Percentiles rank a stretch among this genome's conserved stretches.
Conservation (phyloP, 371 early-diverging fungal genomes). For the Mucor lusitanicus region DNA sequence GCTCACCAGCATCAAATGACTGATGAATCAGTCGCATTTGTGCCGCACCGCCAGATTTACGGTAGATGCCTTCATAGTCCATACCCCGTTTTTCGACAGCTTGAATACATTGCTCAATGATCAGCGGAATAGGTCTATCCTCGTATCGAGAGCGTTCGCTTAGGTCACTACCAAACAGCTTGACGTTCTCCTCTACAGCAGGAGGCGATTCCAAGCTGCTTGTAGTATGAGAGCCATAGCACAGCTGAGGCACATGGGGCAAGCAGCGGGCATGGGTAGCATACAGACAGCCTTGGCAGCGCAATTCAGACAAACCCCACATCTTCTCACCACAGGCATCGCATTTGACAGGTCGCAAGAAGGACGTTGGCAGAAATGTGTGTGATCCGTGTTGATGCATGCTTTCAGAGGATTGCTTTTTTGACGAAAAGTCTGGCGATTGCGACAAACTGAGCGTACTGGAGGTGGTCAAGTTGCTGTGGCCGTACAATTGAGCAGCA, state of each 20-base stretch:
- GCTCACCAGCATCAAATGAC: conserved; percentile 47
- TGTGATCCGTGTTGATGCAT: conserved; percentile 51
- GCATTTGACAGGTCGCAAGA: conserved; percentile 73
- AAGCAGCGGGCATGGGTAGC: conserved; percentile 40
- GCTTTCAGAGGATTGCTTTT: conserved; percentile 24
- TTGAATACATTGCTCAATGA: conserved; percentile 76
- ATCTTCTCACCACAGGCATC: conserved; percentile 85
- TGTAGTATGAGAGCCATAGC: conserved; percentile 22
- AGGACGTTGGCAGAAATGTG: conserved; percentile 61
- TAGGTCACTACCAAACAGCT: conserved; percentile 40
- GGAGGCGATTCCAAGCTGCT: conserved; percentile 20
- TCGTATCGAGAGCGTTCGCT: conserved; percentile 28
- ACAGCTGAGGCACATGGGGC: conserved; percentile 36
- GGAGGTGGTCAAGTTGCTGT: background rate
- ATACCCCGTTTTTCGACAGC: conserved; percentile 81
- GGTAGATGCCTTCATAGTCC: conserved; percentile 91
- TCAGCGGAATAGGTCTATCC: conserved; percentile 58
- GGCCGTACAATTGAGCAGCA: conserved; percentile 5
- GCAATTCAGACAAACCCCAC: conserved; percentile 78
- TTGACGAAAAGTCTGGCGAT: conserved; percentile 3
- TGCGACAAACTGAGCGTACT: conserved; percentile 4
- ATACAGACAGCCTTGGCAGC: conserved; percentile 59
- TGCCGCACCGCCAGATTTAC: conserved; percentile 88
- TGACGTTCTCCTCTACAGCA: background rate
- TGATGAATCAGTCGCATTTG: conserved; percentile 72